Conservation (phyloP, 805 yeast species). For the Nakazawaea molendinolei region DNA sequence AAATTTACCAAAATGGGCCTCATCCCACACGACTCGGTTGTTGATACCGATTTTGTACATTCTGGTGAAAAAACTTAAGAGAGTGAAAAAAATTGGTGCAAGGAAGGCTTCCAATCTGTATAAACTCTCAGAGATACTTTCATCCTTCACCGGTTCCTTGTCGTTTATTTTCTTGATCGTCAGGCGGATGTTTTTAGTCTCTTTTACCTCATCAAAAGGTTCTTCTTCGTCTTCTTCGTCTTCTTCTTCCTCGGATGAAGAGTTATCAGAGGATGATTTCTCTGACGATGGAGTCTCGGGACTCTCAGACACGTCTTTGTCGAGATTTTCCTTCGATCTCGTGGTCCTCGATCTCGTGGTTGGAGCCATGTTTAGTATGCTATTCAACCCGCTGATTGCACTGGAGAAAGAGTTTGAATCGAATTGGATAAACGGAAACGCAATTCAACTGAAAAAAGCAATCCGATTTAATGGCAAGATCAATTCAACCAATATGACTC, state of each 20-base stretch:
- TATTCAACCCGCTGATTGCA: not conserved
- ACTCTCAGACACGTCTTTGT: not conserved
- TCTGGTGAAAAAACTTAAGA: slow-evolving; percentile 64
- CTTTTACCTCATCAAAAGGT: not conserved
- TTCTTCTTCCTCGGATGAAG: not conserved
- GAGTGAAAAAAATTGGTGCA: slow-evolving; percentile 61
- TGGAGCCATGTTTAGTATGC: slow-evolving; percentile 2
- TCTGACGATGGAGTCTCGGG: slow-evolving; percentile 3
- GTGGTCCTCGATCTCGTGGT: slow-evolving; percentile 3
- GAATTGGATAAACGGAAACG: no score
- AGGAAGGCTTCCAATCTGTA: slow-evolving; percentile 23
- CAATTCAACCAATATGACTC: no score
- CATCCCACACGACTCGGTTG: slow-evolving; percentile 87
- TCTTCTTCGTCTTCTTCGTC: slow-evolving; percentile 3
- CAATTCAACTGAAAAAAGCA: no score
- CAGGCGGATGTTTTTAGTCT: not conserved
- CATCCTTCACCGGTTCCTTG: slow-evolving; percentile 2
- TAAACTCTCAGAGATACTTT: slow-evolving; percentile 9
- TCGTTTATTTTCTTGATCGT: slow-evolving; percentile 2
- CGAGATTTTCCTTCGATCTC: not conserved
- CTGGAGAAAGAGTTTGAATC: not conserved
- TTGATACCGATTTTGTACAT: slow-evolving; percentile 70
- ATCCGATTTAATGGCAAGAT: not conserved
- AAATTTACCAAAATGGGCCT: slow-evolving; percentile 91
- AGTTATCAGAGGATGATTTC: not conserved